These are phyloP conservation scores for Holtermanniella nyarrowii DNA, from an alignment of 768 basidiomycete genomes.

Conservation along the genomic window DNA sequence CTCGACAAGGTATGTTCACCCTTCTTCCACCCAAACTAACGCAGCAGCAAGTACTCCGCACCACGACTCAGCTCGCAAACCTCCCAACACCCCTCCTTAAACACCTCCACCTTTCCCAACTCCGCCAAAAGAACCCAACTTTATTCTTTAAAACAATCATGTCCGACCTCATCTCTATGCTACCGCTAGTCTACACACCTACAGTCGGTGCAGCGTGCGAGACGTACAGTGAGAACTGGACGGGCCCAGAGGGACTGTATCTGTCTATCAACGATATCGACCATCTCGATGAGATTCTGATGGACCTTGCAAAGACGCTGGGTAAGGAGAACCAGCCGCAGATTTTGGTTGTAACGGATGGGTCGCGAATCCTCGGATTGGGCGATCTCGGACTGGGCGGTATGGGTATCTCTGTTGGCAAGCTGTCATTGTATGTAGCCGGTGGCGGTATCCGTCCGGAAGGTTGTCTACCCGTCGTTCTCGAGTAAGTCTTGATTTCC, in stretches of 20 bases:
- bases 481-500: slow-evolving; percentile 22
- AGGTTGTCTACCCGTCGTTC: slow-evolving; percentile 29
- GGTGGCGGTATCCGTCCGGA: slow-evolving; percentile 57
- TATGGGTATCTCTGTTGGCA: slow-evolving; percentile 65
- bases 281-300: slow-evolving; percentile 22
- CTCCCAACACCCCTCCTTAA: slow-evolving; percentile 53
- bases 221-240: slow-evolving; percentile 60
- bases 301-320: slow-evolving; percentile 17
- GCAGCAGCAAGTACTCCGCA: slow-evolving; percentile 26
- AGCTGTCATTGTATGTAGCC: slow-evolving; percentile 78
- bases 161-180: slow-evolving; percentile 54
- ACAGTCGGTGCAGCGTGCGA: slow-evolving; percentile 85
- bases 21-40: slow-evolving; percentile 7
- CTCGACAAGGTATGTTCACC: neutral
- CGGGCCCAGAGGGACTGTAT: slow-evolving; percentile 49
- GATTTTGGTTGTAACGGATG: slow-evolving; percentile 87
- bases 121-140: slow-evolving; percentile 60
- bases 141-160: slow-evolving; percentile 72
- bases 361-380: slow-evolving; percentile 81
- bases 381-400: slow-evolving; percentile 46
- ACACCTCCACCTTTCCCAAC: slow-evolving; percentile 69
- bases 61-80: slow-evolving; percentile 20
- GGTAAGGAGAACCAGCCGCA: slow-evolving; percentile 43
- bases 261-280: slow-evolving; percentile 72
- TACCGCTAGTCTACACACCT: slow-evolving; percentile 82